These are phyloP conservation scores for Petunia hybrid DNA, from an alignment of 305 asterid species.

Conservation along the genomic window DNA sequence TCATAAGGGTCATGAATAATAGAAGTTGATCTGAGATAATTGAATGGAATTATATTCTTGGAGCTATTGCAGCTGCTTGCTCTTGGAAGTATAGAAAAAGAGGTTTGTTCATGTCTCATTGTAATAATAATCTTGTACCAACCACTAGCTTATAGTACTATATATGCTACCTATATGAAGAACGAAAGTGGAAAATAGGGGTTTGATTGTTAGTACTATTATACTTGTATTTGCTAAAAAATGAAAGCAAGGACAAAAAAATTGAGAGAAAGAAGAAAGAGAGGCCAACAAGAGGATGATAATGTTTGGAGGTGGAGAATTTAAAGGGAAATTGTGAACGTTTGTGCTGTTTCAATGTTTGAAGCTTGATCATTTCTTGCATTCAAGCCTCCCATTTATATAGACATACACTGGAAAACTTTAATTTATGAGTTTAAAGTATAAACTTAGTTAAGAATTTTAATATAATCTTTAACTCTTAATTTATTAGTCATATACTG, in stretches of 20 bases:
- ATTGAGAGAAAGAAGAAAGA: not conserved
- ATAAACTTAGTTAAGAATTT: too few relatives aligned
- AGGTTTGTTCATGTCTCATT: constrained; percentile 37
- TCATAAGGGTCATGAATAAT: constrained; percentile 36
- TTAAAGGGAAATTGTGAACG: constrained; percentile 52
- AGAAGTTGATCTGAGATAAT: constrained; percentile 42
- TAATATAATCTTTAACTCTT: not conserved
- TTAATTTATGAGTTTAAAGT: not conserved
- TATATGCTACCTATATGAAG: too few relatives aligned
- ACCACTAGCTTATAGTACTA: too few relatives aligned
- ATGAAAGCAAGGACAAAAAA: not conserved
- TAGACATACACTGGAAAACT: not conserved
- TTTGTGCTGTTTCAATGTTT: constrained; percentile 39
- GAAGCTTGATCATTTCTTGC: constrained; percentile 43
- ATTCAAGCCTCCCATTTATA: not conserved
- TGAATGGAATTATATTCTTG: constrained; percentile 57
- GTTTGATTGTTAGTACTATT: too few relatives aligned
- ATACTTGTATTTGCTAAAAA: not conserved
- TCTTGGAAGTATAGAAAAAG: constrained; percentile 55
- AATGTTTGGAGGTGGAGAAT: constrained; percentile 48
- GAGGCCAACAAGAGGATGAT: constrained; percentile 53
- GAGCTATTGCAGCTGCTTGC: constrained; percentile 58
- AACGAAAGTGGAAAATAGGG: not conserved
- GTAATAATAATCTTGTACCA: too few relatives aligned
- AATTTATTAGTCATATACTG: not conserved